Conservation (phyloP, 2,329 filamentous ascomycete species). For the Venturia effusa region DNA sequence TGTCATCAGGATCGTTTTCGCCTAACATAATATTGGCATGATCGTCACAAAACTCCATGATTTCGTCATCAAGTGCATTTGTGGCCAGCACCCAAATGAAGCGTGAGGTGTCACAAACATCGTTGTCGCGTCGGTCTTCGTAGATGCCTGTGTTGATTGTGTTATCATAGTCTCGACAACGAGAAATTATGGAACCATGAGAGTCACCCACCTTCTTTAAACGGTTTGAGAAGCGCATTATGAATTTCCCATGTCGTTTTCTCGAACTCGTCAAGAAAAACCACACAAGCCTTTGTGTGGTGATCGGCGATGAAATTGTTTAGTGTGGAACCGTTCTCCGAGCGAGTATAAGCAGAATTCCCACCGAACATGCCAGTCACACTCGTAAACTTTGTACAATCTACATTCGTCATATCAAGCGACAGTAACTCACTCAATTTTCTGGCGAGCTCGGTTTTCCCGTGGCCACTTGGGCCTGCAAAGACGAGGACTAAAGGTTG, state of each 20-base stretch:
- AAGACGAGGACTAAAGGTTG: not conserved
- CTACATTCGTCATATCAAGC: conserved; percentile 26
- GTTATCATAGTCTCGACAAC: not conserved
- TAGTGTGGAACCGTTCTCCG: conserved; percentile 29
- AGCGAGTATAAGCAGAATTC: conserved; percentile 25
- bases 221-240: conserved; percentile 33
- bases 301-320: conserved; percentile 35
- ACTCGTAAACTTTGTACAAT: conserved; percentile 28
- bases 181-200: conserved; percentile 7
- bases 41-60: no score
- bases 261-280: conserved; percentile 44
- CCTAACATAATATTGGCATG: no score
- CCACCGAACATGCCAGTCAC: conserved; percentile 35
- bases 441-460: conserved; percentile 38
- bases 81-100: no score
- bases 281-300: conserved; percentile 26
- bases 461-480: conserved; percentile 32
- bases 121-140: no score
- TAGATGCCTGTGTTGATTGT: conserved; percentile 10
- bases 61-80: no score
- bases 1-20: no score
- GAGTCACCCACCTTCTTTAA: conserved; percentile 30
- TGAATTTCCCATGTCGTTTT: conserved; percentile 33
- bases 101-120: no score
- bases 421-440: conserved; percentile 31